Conservation (phyloP, 1,284 basidiomycete species). For the Microbotryum intermedium region DNA sequence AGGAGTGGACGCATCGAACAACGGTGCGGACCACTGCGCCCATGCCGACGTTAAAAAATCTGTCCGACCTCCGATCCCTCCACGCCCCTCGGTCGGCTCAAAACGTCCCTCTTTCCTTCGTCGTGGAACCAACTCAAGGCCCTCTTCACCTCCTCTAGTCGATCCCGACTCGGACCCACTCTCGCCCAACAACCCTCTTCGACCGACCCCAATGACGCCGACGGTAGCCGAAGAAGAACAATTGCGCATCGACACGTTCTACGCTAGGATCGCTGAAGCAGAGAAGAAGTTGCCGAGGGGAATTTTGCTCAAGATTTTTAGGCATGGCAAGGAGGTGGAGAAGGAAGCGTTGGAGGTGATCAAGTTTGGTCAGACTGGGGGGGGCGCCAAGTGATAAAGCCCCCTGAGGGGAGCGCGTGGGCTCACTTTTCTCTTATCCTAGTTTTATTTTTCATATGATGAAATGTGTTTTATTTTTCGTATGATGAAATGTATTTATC, state of each 20-base stretch:
- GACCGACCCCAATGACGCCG: constrained; percentile 7
- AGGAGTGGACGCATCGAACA: background rate
- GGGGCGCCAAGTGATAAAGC: no score
- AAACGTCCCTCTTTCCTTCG: background rate
- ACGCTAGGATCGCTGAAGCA: constrained; percentile 18
- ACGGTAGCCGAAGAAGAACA: constrained; percentile 3
- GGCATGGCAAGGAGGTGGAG: constrained; percentile 25
- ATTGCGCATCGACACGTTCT: constrained; percentile 23
- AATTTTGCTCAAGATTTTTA: constrained; percentile 25
- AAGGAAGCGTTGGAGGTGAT: background rate
- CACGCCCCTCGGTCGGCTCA: background rate
- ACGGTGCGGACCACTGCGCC: background rate
- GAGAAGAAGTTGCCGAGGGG: constrained; percentile 18
- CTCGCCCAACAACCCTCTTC: constrained; percentile 34
- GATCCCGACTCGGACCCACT: constrained; percentile 25
- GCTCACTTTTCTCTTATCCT: no score
- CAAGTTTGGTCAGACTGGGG: background rate
- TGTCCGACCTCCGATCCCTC: background rate
- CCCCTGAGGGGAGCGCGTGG: no score
- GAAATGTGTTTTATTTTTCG: no score
- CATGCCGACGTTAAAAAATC: background rate
- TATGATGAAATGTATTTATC: no score
- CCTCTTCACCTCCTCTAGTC: background rate
- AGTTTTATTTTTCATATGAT: no score
- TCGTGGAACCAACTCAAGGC: background rate